Base-by-base conservation (phyloP, 2,329 filamentous ascomycete species). In the Apiospora aurea region DNA sequence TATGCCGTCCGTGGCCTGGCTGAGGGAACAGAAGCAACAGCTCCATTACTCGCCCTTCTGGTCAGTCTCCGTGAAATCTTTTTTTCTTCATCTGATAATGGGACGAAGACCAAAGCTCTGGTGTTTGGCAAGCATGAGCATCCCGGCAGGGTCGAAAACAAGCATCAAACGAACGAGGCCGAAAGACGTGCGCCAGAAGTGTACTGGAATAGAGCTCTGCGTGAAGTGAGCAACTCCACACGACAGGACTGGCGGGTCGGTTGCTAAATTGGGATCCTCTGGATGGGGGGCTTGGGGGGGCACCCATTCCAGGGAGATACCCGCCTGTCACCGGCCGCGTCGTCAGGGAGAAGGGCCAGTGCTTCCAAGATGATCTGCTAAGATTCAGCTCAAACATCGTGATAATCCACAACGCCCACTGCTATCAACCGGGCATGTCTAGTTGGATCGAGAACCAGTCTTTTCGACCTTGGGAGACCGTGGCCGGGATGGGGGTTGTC, bases 91-190 rank as follows among this genome's bases (percentile, higher is more conserved):
- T 34, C 70, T 71, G 41, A 74, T 69, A 70, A 34, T 57, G 57
- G 69, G 51, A 57, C 61, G 66, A 72, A 70, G 67, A 67, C 5
- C 72, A 75, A 75, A 73, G 73, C 75, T 77, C 74, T 74, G 78
- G 79, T 80, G 83, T 83, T 83, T 79, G 80, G 79, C 79, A 76
- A 80, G 82, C 80, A 82, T 83, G 77, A 81, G 77, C 80, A 78
- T 81, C 77, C 76, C 76, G 79, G 77, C 81, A 82, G 78, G 82
- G 80, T 77, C 80, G 75, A 79, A 85, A 83, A 85, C 84, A 85
- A 82, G 82, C 80, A 83, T 85, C 83, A 85, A 84, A 84, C 83
- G 80, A 76, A 79, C 75, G 76, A 79, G 75, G 74, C 72, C 74
- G 75, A 76, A 72, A 61, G 34, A 41, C 34, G 72, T 75, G 72